phyloP scores from a whole-genome alignment of 1,284 basidiomycete species.

The Sphagnurus paluster region DNA sequence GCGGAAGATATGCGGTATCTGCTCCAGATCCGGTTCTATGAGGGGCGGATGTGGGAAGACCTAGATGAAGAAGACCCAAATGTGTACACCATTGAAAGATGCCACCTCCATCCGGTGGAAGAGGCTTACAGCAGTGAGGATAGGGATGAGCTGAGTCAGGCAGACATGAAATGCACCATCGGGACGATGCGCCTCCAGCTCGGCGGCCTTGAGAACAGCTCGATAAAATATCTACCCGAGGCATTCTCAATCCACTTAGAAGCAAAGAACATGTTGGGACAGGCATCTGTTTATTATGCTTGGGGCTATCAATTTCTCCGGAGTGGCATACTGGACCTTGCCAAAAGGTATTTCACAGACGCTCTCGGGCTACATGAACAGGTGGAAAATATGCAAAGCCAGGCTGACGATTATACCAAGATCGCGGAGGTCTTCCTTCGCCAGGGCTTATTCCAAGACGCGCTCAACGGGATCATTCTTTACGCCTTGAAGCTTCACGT shows the following conservation, averaged over 20 bases:
- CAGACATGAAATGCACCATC: conserved; percentile 1
- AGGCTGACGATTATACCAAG: conserved; percentile 24
- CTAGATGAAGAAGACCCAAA: too few species aligned
- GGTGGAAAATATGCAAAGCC: conserved; percentile 25
- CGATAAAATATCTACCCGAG: background rate
- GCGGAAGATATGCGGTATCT: conserved; percentile 18
- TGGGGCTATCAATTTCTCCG: conserved; percentile 7
- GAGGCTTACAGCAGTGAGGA: too few species aligned
- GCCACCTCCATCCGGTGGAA: too few species aligned
- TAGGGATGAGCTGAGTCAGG: background rate
- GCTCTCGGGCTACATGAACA: conserved; percentile 22
- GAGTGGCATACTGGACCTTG: background rate
- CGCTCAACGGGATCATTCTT: conserved; percentile 11
- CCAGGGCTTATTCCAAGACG: conserved; percentile 14
- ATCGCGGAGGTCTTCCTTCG: conserved; percentile 18
- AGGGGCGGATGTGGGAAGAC: conserved; percentile 1
- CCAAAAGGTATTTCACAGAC: background rate
- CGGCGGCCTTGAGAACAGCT: background rate
- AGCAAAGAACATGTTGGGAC: conserved; percentile 15
- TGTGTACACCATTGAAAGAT: too few species aligned
- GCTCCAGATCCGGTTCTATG: conserved; percentile 12
- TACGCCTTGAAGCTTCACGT: conserved; percentile 23
- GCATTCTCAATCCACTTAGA: conserved; percentile 6
- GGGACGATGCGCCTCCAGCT: conserved; percentile 11
- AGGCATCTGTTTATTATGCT: conserved; percentile 20